Conservation (phyloP, 345 rosid genomes). For the Nasturtium officinale region DNA sequence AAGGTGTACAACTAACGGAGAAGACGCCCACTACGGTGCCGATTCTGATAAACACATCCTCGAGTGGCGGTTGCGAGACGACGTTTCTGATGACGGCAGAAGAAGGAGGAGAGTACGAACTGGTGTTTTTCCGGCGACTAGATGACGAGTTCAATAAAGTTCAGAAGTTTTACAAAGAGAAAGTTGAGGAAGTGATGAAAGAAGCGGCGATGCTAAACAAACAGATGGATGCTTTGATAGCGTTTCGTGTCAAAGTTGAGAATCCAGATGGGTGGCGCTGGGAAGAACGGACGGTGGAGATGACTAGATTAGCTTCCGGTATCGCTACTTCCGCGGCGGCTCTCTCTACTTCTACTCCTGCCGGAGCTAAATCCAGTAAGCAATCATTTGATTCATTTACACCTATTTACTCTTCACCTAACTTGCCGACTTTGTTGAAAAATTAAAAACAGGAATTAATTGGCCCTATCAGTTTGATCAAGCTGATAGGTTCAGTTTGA, state of each 20-base stretch:
- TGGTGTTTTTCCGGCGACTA: constrained; percentile 45
- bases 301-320: constrained; percentile 63
- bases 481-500: too few species aligned
- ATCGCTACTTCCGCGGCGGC: constrained; percentile 59
- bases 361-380: constrained; percentile 50
- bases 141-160: constrained; percentile 49
- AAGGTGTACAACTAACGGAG: constrained; percentile 29
- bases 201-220: constrained; percentile 42
- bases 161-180: constrained; percentile 36
- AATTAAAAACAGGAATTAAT: too few species aligned
- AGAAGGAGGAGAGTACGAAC: constrained; percentile 52
- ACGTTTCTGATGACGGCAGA: constrained; percentile 48
- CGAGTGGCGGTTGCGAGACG: constrained; percentile 19
- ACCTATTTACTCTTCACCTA: constrained; percentile 13
- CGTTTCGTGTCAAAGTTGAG: constrained; percentile 71
- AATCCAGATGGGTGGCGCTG: constrained; percentile 52
- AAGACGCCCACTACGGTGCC: constrained; percentile 7
- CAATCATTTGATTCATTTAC: neutral
- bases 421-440: neutral
- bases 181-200: constrained; percentile 41
- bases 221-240: constrained; percentile 58
- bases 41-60: constrained; percentile 25
- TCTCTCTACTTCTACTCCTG: constrained; percentile 54
- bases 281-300: constrained; percentile 50
- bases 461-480: too few species aligned